Evolutionary conservation across 805 yeast species (phyloP), one percentile per base, ranked within the genome.

Genomic region (Ogataea allantospora): DNA sequence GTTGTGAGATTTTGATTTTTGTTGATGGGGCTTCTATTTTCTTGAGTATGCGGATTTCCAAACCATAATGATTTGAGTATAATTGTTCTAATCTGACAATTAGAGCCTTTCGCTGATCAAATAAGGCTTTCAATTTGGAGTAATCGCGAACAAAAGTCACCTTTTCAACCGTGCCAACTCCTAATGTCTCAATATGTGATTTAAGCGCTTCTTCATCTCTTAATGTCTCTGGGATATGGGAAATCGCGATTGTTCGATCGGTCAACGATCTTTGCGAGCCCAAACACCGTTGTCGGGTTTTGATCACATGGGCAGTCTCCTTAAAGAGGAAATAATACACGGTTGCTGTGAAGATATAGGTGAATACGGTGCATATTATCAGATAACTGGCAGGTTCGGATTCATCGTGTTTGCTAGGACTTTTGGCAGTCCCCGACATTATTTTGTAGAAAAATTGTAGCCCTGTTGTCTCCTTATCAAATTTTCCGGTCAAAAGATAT

Each of bases 221-320:
- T 48, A 78, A 57, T 25, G 62, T 55, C 27, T 55, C 58, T 1
- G 83, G 83, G 13, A 78, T 76, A 25, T 78, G 77, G 31, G 75
- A 74, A 12, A 78, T 58, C 33, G 70, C 58, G 30, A 78, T 75
- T 5, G 83, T 78, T 42, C 82, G 58, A 55, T 78, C 83, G 2
- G 81, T 76, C 33, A 78, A 62, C 12, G 81, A 72, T 55, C 75
- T 67, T 50, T 78, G 83, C 5, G 77, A 67, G 0, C 83, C 83
- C 40, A 78, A 58, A 53, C 75, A 77, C 46, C 70, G 66, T 49
- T 78, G 83, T 27, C 83, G 58, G 1, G 76, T 70, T 44, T 66
- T 67, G 32, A 78, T 66, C 22, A 78, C 73, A 36, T 60, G 62
- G 11, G 65, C 61, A 14, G 83, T 77, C 51, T 65, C 73, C 32